Percentiles rank a stretch among this genome's conserved stretches.
Conservation (phyloP, 176 grass and related monocot genomes). For the Musa troglodytarum region DNA sequence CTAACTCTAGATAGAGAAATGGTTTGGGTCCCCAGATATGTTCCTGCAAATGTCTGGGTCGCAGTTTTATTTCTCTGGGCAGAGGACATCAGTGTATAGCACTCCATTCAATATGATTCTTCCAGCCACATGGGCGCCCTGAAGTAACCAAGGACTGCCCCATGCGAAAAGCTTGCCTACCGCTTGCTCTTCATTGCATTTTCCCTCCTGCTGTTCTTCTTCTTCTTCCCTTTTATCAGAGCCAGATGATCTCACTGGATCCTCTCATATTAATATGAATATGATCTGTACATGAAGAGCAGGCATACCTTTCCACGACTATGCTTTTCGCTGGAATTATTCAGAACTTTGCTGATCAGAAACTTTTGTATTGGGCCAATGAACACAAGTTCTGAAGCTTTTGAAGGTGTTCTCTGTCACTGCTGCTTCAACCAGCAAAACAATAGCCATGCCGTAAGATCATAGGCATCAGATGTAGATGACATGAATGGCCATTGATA, state of each 20-base stretch:
- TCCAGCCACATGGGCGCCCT: no score
- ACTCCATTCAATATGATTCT: no score
- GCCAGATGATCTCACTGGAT: conserved; percentile 34
- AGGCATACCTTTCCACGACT: conserved; percentile 42
- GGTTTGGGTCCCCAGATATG: no score
- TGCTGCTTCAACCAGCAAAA: conserved; percentile 1
- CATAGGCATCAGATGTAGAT: not conserved
- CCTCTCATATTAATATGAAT: conserved; percentile 21
- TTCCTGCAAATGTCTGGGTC: no score
- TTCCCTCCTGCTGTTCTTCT: conserved; percentile 13
- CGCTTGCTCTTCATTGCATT: conserved; percentile 26
- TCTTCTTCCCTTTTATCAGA: conserved; percentile 35
- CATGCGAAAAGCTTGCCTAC: conserved; percentile 28
- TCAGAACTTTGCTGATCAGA: not conserved
- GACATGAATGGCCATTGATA: not conserved
- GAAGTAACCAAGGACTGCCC: no score
- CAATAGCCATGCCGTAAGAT: not conserved
- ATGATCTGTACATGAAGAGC: conserved; percentile 45
- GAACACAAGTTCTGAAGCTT: not conserved
- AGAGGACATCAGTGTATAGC: no score
- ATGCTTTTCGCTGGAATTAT: not conserved
- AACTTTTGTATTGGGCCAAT: not conserved
- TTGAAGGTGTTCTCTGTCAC: not conserved
- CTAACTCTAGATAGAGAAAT: no score
- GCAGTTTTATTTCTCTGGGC: no score